Conservation (phyloP, 805 yeast species). For the Saccharomycopsis javanensis region DNA sequence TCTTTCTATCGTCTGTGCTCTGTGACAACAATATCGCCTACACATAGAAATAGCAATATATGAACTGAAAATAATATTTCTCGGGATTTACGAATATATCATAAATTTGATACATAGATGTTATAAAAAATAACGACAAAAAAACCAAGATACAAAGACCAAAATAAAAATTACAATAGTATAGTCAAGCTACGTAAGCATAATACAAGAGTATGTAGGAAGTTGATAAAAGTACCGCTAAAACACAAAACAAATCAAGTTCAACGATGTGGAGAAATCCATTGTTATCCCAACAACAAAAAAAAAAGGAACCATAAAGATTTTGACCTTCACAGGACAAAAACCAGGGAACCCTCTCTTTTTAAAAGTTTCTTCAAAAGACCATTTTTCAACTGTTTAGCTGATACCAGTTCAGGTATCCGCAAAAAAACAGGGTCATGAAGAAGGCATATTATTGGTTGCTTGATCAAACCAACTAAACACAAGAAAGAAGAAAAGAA, state of each 20-base stretch:
- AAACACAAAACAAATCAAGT: slow-evolving; percentile 1
- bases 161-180: background rate
- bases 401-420: slow-evolving; percentile 2
- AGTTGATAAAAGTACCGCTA: background rate
- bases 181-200: too few species aligned
- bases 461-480: background rate
- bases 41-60: too few species aligned
- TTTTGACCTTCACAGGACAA: background rate
- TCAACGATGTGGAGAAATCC: slow-evolving; percentile 3
- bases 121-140: too few species aligned
- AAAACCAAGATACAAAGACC: background rate
- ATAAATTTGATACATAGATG: too few species aligned
- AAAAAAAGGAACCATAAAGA: background rate
- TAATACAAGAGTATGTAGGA: too few species aligned
- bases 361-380: background rate
- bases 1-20: too few species aligned
- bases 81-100: too few species aligned
- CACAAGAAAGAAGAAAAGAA: background rate
- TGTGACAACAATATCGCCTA: too few species aligned
- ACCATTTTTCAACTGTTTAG: slow-evolving; percentile 1
- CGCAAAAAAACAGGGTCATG: slow-evolving; percentile 1
- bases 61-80: too few species aligned
- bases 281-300: background rate
- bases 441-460: slow-evolving; percentile 2
- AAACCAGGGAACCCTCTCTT: background rate